A percentile compares a stretch with the other conserved stretches of the same genome.
Evolutionary conservation across 2,329 filamentous ascomycete genomes (phyloP).

Genomic region (Colletotrichum musae): DNA sequence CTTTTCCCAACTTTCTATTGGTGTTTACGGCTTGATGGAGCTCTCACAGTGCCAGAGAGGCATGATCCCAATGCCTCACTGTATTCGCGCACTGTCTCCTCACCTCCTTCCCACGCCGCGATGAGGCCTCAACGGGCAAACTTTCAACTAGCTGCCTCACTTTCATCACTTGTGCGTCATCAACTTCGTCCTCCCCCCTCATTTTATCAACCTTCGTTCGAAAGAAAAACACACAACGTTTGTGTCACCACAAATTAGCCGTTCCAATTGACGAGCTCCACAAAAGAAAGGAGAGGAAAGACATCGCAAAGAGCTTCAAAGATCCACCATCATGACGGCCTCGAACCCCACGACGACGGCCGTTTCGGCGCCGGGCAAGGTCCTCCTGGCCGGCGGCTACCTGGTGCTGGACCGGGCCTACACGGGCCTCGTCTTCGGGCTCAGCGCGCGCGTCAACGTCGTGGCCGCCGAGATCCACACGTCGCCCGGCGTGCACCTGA

Average conservation of each 20-base stretch:
- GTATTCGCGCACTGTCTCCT: constrained; percentile 15
- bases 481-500: constrained; percentile 71
- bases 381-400: constrained; percentile 94
- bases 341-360: constrained; percentile 60
- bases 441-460: constrained; percentile 78
- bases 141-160: constrained; percentile 27
- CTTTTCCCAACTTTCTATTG: not conserved
- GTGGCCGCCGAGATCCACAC: constrained; percentile 71
- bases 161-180: constrained; percentile 38
- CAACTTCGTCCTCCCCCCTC: not conserved
- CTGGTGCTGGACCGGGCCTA: constrained; percentile 91
- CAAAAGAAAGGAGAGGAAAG: not conserved
- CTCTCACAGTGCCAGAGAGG: not conserved
- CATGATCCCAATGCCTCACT: not conserved
- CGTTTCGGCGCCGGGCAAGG: constrained; percentile 95
- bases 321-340: constrained; percentile 19
- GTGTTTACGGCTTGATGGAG: not conserved
- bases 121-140: constrained; percentile 22
- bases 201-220: no score
- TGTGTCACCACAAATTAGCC: not conserved
- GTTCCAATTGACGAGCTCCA: not conserved
- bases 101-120: constrained; percentile 3
- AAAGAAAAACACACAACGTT: no score
- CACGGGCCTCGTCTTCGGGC: constrained; percentile 80
- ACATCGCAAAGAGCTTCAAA: not conserved